Conservation (phyloP, 352 stramenopile species). For the Phytophthora ohioensis region DNA sequence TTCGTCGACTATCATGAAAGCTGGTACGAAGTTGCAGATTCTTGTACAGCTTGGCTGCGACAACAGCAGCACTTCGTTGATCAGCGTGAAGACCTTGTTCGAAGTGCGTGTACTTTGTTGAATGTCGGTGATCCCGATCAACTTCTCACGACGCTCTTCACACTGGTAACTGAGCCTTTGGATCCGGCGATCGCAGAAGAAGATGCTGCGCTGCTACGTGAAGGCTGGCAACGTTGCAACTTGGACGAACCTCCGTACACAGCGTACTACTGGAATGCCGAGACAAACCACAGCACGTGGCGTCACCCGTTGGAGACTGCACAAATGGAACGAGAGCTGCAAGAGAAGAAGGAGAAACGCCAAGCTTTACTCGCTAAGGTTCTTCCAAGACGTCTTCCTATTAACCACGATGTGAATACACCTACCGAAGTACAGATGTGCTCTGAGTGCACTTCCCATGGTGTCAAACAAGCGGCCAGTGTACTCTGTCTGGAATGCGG, state of each 20-base stretch:
- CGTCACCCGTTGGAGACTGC: slow-evolving; percentile 60
- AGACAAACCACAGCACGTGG: slow-evolving; percentile 66
- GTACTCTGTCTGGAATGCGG: slow-evolving; percentile 56
- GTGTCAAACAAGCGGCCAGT: slow-evolving; percentile 14
- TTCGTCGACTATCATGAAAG: slow-evolving; percentile 59
- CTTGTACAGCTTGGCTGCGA: slow-evolving; percentile 53
- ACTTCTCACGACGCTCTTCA: slow-evolving; percentile 56
- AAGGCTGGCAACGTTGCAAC: slow-evolving; percentile 63
- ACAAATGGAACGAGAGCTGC: slow-evolving; percentile 46
- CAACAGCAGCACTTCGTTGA: slow-evolving; percentile 58
- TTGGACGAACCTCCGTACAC: slow-evolving; percentile 68
- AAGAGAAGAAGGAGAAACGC: slow-evolving; percentile 40
- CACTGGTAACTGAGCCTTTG: slow-evolving; percentile 38
- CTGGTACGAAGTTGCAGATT: slow-evolving; percentile 57
- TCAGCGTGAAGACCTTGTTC: slow-evolving; percentile 59
- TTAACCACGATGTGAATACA: slow-evolving; percentile 45
- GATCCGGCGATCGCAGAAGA: slow-evolving; percentile 24
- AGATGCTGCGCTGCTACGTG: slow-evolving; percentile 39
- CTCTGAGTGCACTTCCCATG: slow-evolving; percentile 29
- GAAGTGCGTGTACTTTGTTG: slow-evolving; percentile 50
- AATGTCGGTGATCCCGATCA: slow-evolving; percentile 38
- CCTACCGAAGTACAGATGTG: slow-evolving; percentile 14
- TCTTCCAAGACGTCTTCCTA: slow-evolving; percentile 50
- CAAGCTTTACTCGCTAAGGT: slow-evolving; percentile 48
- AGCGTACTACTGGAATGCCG: slow-evolving; percentile 72